These are phyloP conservation scores for Aspergillus incahuasiensis DNA, from an alignment of 495 filamentous ascomycete genomes.

Conservation along the genomic window DNA sequence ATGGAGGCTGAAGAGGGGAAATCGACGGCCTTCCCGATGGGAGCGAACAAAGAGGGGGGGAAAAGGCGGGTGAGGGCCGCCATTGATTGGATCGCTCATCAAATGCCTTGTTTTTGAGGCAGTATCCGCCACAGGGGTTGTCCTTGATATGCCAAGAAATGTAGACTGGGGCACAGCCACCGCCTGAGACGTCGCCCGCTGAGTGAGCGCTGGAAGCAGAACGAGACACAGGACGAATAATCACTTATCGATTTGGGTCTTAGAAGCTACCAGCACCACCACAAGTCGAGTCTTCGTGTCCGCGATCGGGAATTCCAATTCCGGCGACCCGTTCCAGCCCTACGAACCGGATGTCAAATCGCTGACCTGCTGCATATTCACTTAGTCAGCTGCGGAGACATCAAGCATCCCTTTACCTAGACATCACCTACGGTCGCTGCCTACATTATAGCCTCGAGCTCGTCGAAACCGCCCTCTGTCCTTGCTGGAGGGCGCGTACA, in stretches of 20 bases:
- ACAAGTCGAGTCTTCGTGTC: neutral
- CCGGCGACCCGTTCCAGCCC: constrained; percentile 3
- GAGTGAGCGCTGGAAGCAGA: neutral
- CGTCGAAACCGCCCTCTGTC: constrained; percentile 26
- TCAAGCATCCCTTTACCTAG: constrained; percentile 15
- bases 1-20: constrained; percentile 18
- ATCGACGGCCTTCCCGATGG: constrained; percentile 6
- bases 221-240: neutral
- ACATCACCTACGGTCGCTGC: constrained; percentile 12
- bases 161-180: neutral
- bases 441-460: constrained; percentile 2
- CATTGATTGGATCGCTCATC: constrained; percentile 21
- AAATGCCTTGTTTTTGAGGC: constrained; percentile 7
- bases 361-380: neutral
- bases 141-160: constrained; percentile 4
- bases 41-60: constrained; percentile 6
- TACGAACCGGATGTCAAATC: neutral
- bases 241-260: neutral
- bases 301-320: neutral
- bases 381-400: constrained; percentile 19
- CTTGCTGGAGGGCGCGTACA: constrained; percentile 29
- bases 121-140: constrained; percentile 8
- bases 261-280: neutral
- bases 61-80: neutral
- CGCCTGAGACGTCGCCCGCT: neutral